Conservation (phyloP, 371 early-diverging fungal species). For the Mucor mucedo region DNA sequence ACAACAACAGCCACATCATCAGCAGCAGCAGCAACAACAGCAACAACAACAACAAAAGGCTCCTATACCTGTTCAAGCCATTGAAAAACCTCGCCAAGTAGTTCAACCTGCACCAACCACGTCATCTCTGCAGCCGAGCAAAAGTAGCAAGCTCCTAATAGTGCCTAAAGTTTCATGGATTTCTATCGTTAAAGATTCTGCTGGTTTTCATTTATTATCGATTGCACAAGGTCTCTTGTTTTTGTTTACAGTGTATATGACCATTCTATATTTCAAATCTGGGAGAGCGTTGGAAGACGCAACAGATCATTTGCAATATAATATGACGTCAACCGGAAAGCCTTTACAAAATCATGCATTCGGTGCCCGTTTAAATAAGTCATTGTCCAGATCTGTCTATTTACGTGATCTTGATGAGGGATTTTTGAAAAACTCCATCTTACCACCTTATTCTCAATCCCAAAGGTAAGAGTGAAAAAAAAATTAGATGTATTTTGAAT, state of each 20-base stretch:
- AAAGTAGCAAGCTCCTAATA: no score
- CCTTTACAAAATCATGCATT: background rate
- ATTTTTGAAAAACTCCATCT: constrained; percentile 17
- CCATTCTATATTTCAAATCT: background rate
- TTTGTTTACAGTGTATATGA: constrained; percentile 3
- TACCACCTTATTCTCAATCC: constrained; percentile 26
- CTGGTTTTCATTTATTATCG: background rate
- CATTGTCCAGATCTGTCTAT: constrained; percentile 41
- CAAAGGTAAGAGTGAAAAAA: constrained; percentile 23
- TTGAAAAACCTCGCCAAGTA: no score
- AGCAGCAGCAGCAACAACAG: no score
- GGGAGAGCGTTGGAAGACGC: background rate
- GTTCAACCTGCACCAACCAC: no score
- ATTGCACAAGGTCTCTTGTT: background rate
- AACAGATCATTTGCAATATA: background rate
- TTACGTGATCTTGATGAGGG: constrained; percentile 53
- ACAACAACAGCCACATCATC: no score
- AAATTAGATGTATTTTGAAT: background rate
- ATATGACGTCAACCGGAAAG: background rate
- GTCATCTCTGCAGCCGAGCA: no score
- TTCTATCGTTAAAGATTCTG: background rate
- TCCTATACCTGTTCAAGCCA: background rate
- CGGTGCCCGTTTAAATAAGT: background rate
- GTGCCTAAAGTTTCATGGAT: background rate
- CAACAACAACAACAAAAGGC: background rate